A percentile compares a stretch with the other conserved stretches of the same genome.
Evolutionary conservation across 176 grass and related monocot species (phyloP).

Genomic region (Juncus effusus): DNA sequence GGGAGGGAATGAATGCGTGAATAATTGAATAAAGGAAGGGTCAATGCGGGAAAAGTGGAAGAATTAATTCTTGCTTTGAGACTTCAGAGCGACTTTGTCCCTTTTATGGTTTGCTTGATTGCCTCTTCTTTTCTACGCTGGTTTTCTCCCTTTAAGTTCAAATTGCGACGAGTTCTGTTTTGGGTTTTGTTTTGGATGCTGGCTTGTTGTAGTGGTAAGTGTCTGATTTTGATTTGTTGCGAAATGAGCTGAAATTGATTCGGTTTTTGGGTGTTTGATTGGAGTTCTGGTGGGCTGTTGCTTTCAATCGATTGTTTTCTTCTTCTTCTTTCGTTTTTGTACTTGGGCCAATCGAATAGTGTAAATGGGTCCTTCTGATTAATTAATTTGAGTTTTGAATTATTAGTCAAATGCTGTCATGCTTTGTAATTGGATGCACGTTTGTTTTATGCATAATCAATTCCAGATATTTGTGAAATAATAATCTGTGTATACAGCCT

Average conservation of each 20-base stretch:
- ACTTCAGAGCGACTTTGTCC: too few species aligned
- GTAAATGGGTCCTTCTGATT: neutral
- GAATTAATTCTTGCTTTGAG: too few species aligned
- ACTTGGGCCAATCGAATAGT: neutral
- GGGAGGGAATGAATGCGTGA: neutral
- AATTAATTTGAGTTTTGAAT: conserved; percentile 4
- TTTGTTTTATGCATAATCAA: neutral
- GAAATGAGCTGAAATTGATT: neutral
- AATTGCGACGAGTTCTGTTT: neutral
- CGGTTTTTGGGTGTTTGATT: neutral
- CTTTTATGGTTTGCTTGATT: neutral
- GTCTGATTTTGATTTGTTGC: neutral
- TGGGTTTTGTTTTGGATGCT: neutral
- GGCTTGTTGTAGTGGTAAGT: conserved; percentile 1
- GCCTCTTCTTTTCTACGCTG: neutral
- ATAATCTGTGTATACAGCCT: neutral
- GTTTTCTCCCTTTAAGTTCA: neutral
- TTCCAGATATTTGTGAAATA: neutral
- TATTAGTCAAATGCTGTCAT: neutral
- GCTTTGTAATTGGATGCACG: conserved; percentile 5
- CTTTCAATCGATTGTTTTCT: conserved; percentile 8
- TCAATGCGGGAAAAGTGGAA: too few species aligned
- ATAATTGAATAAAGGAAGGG: too few species aligned
- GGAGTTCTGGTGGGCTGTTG: conserved; percentile 21
- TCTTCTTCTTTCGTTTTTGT: neutral